Conservation (phyloP, 1,139 yeast species). For the Yarrowia galli region DNA sequence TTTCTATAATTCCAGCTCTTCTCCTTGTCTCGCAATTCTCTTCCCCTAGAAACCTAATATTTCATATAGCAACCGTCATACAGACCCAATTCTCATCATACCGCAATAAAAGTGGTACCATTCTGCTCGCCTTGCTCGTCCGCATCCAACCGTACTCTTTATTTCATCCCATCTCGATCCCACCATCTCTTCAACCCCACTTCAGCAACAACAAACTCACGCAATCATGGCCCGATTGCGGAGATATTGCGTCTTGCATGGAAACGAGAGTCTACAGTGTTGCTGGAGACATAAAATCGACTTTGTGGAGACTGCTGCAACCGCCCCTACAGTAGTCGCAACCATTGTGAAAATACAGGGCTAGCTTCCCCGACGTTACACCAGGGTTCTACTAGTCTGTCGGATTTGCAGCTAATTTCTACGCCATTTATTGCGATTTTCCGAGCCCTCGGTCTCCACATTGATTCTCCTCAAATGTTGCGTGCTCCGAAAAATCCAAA, state of each 20-base stretch:
- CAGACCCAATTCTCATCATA: neutral
- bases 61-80: neutral
- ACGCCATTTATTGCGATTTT: too few relatives aligned
- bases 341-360: too few relatives aligned
- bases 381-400: neutral
- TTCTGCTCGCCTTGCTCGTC: neutral
- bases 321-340: too few relatives aligned
- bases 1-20: neutral
- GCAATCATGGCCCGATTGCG: slow-evolving; percentile 30
- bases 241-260: slow-evolving; percentile 32
- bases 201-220: slow-evolving; percentile 6
- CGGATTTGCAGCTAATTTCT: neutral
- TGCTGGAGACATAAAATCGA: neutral
- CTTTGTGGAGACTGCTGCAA: neutral
- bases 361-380: neutral
- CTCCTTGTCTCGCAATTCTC: too few relatives aligned
- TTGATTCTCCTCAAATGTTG: too few relatives aligned
- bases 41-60: neutral
- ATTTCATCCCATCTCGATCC: neutral
- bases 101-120: neutral
- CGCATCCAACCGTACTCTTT: neutral
- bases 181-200: neutral
- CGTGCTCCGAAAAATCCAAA: slow-evolving; percentile 25
- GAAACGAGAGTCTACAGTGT: slow-evolving; percentile 19
- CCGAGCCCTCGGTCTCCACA: too few relatives aligned